Base-by-base conservation (phyloP, 192 early-diverging fungal species). In the Funneliformis geosporum region DNA sequence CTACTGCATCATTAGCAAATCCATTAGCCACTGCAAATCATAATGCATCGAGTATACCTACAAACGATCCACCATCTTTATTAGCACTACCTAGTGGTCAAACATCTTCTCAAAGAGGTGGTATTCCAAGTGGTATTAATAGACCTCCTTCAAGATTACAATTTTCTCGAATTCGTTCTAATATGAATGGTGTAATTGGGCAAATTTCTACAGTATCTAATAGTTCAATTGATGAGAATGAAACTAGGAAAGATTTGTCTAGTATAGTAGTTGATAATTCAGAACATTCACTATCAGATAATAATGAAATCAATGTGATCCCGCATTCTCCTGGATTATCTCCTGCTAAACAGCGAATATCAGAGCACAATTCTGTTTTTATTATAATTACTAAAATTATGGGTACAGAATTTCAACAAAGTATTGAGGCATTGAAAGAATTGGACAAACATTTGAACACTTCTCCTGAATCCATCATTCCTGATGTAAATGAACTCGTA, bases 391-490 rank as follows among this genome's bases (percentile, higher is more conserved):
- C 90, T 8, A 90, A 93, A 78, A 90, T 96, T 27, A 93, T 89
- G 25, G 88, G 87, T 62, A 81, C 82, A 11, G 93, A 94, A 42
- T 79, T 89, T 6, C 80, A 87, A 42, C 83, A 89, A 62, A 92
- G 91, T 59, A 88, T 93, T 67, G 93, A 94, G 46, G 94, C 92
- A 5, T 77, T 96, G 9, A 93, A 93, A 79, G 87, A 93, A 23
- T 79, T 96, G 16, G 94, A 95, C 66, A 88, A 89, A 65, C 79
- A 88, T 2, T 78, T 96, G n/a, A 83, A 80, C 40, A 83, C 82
- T 68, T 78, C 84, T 2, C 78, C 90, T 12, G 88, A 92, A 46
- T 59, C 79, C 8, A 83, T 95, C 21, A 62, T 87, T 1, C 90
- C 87, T 9, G 85, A 92, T 78, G 85, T 93, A 40, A 87, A 94